These are phyloP conservation scores for Neurospora sp. DNA, from an alignment of 495 filamentous ascomycete species.

Conservation along the genomic window DNA sequence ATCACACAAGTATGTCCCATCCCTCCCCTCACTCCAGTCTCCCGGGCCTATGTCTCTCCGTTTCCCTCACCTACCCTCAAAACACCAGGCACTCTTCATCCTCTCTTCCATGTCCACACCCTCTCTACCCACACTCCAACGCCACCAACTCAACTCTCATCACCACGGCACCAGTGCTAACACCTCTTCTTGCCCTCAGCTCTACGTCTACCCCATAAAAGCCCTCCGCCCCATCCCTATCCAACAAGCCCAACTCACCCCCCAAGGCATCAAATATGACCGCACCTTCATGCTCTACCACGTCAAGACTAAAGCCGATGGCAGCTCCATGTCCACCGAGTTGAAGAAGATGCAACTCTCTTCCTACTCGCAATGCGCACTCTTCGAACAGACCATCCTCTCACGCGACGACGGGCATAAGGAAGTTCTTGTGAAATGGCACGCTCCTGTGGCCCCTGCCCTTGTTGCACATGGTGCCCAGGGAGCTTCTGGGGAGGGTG, in stretches of 20 bases:
- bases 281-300: constrained; percentile 70
- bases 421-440: neutral
- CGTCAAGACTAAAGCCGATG: constrained; percentile 16
- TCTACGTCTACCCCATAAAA: constrained; percentile 88
- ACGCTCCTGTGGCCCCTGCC: too few relatives aligned
- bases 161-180: neutral
- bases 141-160: neutral
- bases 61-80: neutral
- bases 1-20: neutral
- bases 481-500: too few relatives aligned
- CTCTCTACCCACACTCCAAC: neutral
- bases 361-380: constrained; percentile 51
- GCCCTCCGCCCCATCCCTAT: constrained; percentile 60
- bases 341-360: constrained; percentile 60
- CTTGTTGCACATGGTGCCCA: too few relatives aligned
- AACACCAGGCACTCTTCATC: neutral
- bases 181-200: constrained; percentile 30
- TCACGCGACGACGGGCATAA: neutral
- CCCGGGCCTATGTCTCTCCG: neutral
- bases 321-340: constrained; percentile 12
- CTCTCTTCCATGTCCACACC: neutral
- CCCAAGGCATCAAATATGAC: constrained; percentile 66
- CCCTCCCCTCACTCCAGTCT: neutral
- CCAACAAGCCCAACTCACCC: constrained; percentile 42
- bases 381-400: constrained; percentile 54